Evolutionary conservation across 768 basidiomycete species (phyloP).

Genomic region (Agrocybe pediades): DNA sequence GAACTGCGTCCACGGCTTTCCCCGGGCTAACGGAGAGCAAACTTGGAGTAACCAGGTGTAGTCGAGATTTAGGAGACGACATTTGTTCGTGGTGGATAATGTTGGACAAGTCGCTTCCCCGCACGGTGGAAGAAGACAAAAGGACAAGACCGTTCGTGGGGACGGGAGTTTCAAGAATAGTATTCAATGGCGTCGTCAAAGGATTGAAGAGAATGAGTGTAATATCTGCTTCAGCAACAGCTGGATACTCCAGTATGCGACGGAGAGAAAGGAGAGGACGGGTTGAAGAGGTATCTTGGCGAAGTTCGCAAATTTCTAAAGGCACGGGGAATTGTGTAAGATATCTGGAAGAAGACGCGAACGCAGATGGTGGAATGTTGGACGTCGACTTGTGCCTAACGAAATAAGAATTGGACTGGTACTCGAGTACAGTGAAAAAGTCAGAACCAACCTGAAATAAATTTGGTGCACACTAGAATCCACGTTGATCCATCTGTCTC

Average conservation of each 20-base stretch:
- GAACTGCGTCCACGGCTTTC: constrained; percentile 58
- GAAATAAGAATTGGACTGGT: constrained; percentile 1
- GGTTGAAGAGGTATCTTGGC: constrained; percentile 13
- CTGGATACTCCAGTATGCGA: constrained; percentile 19
- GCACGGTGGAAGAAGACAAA: constrained; percentile 35
- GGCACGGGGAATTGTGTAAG: constrained; percentile 56
- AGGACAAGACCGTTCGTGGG: constrained; percentile 47
- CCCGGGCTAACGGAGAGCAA: constrained; percentile 57
- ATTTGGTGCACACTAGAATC: constrained; percentile 26
- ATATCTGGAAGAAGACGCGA: constrained; percentile 49
- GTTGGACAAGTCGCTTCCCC: constrained; percentile 18
- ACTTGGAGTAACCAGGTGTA: constrained; percentile 18
- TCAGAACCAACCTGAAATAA: constrained; percentile 40
- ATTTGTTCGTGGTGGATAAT: constrained; percentile 11
- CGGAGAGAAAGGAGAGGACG: constrained; percentile 17
- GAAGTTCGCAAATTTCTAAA: constrained; percentile 48
- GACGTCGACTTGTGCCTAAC: constrained; percentile 27
- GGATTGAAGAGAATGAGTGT: constrained; percentile 69
- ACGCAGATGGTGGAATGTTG: constrained; percentile 14
- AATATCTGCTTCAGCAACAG: constrained; percentile 53
- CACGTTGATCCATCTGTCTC: constrained; percentile 54
- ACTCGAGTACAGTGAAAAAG: constrained; percentile 12
- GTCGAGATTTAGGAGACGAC: constrained; percentile 12
- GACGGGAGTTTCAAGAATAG: constrained; percentile 31
- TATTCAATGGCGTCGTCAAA: constrained; percentile 46